These are phyloP conservation scores for Microdochium trichocladiopsis DNA, from an alignment of 2,329 filamentous ascomycete genomes.

Conservation along the genomic window DNA sequence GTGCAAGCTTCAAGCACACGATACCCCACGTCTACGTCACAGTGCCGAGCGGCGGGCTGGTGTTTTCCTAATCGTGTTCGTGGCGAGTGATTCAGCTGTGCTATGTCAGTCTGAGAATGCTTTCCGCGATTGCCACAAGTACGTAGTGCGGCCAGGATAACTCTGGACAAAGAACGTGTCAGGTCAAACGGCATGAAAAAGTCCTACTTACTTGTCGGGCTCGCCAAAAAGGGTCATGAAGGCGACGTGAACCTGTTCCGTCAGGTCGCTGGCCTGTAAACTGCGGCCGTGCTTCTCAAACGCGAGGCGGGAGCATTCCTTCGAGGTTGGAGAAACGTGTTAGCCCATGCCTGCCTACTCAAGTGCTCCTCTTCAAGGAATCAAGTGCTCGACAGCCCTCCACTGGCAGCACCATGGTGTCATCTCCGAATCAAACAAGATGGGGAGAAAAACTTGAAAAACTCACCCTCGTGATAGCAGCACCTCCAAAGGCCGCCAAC, in stretches of 20 bases:
- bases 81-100: neutral
- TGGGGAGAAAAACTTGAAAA: neutral
- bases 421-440: neutral
- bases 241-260: slow-evolving; percentile 77
- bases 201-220: slow-evolving; percentile 22
- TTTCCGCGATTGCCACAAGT: neutral
- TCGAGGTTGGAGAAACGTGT: neutral
- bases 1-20: too few relatives aligned
- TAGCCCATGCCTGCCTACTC: neutral
- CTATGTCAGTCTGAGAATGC: neutral
- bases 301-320: slow-evolving; percentile 79
- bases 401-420: too few relatives aligned
- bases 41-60: too few relatives aligned
- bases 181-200: neutral
- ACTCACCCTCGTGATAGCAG: slow-evolving; percentile 73
- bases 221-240: slow-evolving; percentile 79
- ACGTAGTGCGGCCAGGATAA: too few relatives aligned
- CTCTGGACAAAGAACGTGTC: neutral
- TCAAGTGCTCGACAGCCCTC: too few relatives aligned
- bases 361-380: neutral
- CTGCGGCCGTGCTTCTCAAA: slow-evolving; percentile 81
- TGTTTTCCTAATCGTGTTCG: neutral
- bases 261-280: slow-evolving; percentile 88
- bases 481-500: slow-evolving; percentile 79
- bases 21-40: too few relatives aligned